Evolutionary conservation across 2,329 filamentous ascomycete genomes (phyloP).

Genomic region (Pleurostoma richardsiae): DNA sequence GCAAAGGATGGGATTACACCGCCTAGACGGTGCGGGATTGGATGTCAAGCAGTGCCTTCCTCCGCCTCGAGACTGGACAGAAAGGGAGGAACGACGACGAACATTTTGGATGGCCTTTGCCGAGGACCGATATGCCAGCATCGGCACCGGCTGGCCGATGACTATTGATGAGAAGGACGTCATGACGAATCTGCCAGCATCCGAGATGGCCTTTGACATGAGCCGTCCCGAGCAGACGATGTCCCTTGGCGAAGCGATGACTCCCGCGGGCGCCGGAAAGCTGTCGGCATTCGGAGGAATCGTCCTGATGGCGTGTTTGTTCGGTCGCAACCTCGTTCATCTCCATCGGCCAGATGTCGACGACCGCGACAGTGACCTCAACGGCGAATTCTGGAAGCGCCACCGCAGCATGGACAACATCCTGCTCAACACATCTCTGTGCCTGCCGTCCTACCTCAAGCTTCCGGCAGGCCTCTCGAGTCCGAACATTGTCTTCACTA

Average conservation of each 20-base stretch:
- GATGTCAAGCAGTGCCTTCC: slow-evolving; percentile 92
- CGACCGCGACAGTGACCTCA: slow-evolving; percentile 80
- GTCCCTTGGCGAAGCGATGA: slow-evolving; percentile 65
- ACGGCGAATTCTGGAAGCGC: slow-evolving; percentile 93
- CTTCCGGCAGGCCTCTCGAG: slow-evolving; percentile 71
- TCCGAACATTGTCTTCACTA: slow-evolving; percentile 85
- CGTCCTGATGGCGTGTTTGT: slow-evolving; percentile 80
- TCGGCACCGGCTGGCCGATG: slow-evolving; percentile 97
- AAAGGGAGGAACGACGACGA: slow-evolving; percentile 82
- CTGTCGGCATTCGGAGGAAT: slow-evolving; percentile 77
- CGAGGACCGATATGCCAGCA: slow-evolving; percentile 86
- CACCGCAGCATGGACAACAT: slow-evolving; percentile 88
- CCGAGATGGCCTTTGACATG: slow-evolving; percentile 79
- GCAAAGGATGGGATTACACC: slow-evolving; percentile 83
- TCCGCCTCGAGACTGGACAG: slow-evolving; percentile 87
- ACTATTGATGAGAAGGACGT: slow-evolving; percentile 88
- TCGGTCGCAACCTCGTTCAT: slow-evolving; percentile 87
- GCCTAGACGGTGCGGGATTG: slow-evolving; percentile 73
- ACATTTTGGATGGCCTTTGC: slow-evolving; percentile 96
- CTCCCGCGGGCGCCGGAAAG: slow-evolving; percentile 64
- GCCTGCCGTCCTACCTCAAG: slow-evolving; percentile 74
- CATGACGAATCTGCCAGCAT: slow-evolving; percentile 75
- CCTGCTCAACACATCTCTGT: slow-evolving; percentile 78
- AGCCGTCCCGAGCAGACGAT: slow-evolving; percentile 69
- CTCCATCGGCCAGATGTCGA: slow-evolving; percentile 80